Evolutionary conservation across 257 asterid genomes (phyloP).

Genomic region (Parsonsia alboflavescens): DNA sequence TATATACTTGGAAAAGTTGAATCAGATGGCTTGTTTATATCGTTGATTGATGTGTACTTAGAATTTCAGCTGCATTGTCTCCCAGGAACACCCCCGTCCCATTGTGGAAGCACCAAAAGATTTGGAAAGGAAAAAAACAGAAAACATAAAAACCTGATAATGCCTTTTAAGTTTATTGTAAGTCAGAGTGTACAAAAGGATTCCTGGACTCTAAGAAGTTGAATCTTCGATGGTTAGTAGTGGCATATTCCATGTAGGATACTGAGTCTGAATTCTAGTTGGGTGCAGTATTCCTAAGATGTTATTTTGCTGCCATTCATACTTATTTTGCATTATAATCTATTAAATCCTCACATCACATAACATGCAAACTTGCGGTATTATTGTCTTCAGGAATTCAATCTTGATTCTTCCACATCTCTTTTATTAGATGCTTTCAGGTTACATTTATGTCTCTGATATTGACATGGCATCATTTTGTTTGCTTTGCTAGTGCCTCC

Average conservation of each 20-base stretch:
- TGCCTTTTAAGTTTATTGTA: not conserved
- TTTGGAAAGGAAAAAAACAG: too few relatives aligned
- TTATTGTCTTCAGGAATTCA: not conserved
- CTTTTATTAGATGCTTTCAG: not conserved
- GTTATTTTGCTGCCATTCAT: not conserved
- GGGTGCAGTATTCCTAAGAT: not conserved
- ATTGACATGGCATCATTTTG: slow-evolving; percentile 21
- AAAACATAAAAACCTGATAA: not conserved
- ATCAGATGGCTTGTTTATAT: not conserved
- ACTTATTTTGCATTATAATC: not conserved
- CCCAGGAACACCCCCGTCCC: not conserved
- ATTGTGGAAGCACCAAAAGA: not conserved
- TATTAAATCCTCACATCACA: not conserved
- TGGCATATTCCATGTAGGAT: not conserved
- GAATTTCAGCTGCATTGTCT: not conserved
- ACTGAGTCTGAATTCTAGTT: not conserved
- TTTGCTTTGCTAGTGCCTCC: slow-evolving; percentile 61
- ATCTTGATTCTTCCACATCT: not conserved
- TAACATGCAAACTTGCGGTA: not conserved
- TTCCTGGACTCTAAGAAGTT: not conserved
- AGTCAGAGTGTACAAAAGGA: not conserved
- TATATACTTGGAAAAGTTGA: not conserved
- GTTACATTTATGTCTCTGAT: slow-evolving; percentile 4
- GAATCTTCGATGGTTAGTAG: not conserved
- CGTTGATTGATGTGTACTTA: not conserved